A percentile compares a stretch with the other conserved stretches of the same genome.
phyloP scores from a whole-genome alignment of 164 flowering plant species.

The Vitis riparia region DNA sequence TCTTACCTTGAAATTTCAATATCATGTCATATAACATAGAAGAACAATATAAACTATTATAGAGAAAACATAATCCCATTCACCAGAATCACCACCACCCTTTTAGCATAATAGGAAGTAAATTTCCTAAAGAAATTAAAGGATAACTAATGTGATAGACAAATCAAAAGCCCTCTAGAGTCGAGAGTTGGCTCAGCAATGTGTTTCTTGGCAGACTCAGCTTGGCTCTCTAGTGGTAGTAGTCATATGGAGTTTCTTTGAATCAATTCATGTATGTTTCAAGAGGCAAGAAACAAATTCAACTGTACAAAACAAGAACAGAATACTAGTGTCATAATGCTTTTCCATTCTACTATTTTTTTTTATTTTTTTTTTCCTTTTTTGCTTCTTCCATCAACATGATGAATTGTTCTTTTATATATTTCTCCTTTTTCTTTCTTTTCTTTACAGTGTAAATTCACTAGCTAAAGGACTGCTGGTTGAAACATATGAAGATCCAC shows the following conservation, averaged over 20 bases:
- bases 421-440: neutral
- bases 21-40: no score
- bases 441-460: slow-evolving; percentile 36
- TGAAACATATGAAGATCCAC: slow-evolving; percentile 1
- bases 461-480: slow-evolving; percentile 14
- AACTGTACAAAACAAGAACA: slow-evolving; percentile 23
- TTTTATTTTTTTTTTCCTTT: neutral
- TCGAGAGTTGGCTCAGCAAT: no score
- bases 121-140: no score
- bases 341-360: slow-evolving; percentile 1
- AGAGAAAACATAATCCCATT: no score
- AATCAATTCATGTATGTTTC: slow-evolving; percentile 8
- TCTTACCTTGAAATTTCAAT: no score
- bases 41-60: no score
- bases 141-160: no score
- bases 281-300: slow-evolving; percentile 17
- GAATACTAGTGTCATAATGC: slow-evolving; percentile 4
- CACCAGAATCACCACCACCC: no score
- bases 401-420: slow-evolving; percentile 4
- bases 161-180: no score
- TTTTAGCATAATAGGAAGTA: no score
- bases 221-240: neutral
- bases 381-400: slow-evolving; percentile 2
- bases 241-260: slow-evolving; percentile 1
- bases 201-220: slow-evolving; percentile 1